Base-by-base conservation (phyloP, 2,329 filamentous ascomycete species). In the Conoideocrella luteorostrata region DNA sequence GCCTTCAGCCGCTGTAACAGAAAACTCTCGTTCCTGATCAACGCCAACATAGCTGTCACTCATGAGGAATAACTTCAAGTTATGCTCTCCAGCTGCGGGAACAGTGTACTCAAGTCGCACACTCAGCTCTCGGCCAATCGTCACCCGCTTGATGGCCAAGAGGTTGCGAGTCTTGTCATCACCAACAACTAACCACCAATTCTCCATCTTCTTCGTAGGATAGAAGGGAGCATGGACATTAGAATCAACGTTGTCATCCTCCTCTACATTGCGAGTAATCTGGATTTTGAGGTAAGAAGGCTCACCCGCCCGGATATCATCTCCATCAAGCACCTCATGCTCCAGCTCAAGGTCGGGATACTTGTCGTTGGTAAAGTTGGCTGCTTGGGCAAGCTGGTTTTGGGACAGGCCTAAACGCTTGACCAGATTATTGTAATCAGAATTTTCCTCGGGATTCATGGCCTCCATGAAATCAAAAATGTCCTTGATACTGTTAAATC, bases 381-480 rank as follows among this genome's bases (percentile, higher is more conserved):
- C 93, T n/a, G 89, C 90, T 60, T 96, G 82, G 7, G 79, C 81
- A 42, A 98, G 74, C 62, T 98, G 89, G 44, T 75, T 77, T 63
- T 94, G 88, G 43, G 82, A 82, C 33, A 98, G 74, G 7, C 82
- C 82, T 30, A 98, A 77, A 4, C 81, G 78, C 59, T 88, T 83
- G 51, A 97, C 77, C 24, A 98, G 74, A 24, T 77, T 75, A 37
- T 76, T 75, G 62, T 95, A 91, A 50, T 95, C 76, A 32, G 85
- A 71, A 63, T 96, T 95, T 65, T 95, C 91, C 2, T 88, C 84
- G 2, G 91, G 90, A 61, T 95, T 93, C 91, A 98, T 98, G 50
- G 88, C 86, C 55, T 97, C 91, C 86, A 97, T 96, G 69, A 98
- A 97, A 60, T 95, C 90, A 57, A 95, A 91, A 52, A 98, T 84